Base-by-base conservation (phyloP, 2,329 filamentous ascomycete genomes). In the Samsoniella hepiali region DNA sequence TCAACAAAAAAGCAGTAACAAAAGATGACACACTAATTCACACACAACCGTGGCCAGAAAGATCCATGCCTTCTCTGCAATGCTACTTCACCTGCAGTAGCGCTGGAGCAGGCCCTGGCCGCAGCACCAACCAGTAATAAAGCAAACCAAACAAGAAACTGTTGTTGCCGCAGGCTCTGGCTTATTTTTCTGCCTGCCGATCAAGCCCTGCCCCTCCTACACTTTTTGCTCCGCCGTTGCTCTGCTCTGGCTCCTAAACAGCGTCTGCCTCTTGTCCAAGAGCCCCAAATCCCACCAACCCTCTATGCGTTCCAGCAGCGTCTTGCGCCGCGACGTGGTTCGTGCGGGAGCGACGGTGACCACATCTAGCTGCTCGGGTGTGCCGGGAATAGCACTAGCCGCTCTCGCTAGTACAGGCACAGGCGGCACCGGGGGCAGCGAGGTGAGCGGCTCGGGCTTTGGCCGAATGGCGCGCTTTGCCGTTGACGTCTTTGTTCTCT, bases 281-380 rank as follows among this genome's bases (percentile, higher is more conserved):
- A 84, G 69, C 4, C 77, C 79, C 62, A 84, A 71, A 71, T 84
- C 82, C 82, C 82, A 84, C 82, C 82, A 84, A 5, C 82, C 82
- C 49, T 83, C 81, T 34, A 84, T 74, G 27, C 77, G 72, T 45
- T 79, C 74, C 65, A 82, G 72, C 29, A 84, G 71, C 1, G 81
- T 84, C 73, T 74, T 81, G 8, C 81, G 75, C 67, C 74, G 77
- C 36, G 75, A 74, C 61, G 73, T 75, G 2, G 65, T 68, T 62
- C 50, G 51, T 34, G 31, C 53, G 5, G 54, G 44, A 22, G 34
- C 34, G 22, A 62, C 17, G 66, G 62, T 27, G 58, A 47, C n/a
- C 67, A 62, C 9, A 60, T 50, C 40, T 47, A 17, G 22, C 63
- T 53, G 11, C n/a, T 38, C 40, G 27, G 53, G 60, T 44, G 53